Evolutionary conservation across 208 protist genomes (phyloP).

Genomic region (Spongospora subterranea): DNA sequence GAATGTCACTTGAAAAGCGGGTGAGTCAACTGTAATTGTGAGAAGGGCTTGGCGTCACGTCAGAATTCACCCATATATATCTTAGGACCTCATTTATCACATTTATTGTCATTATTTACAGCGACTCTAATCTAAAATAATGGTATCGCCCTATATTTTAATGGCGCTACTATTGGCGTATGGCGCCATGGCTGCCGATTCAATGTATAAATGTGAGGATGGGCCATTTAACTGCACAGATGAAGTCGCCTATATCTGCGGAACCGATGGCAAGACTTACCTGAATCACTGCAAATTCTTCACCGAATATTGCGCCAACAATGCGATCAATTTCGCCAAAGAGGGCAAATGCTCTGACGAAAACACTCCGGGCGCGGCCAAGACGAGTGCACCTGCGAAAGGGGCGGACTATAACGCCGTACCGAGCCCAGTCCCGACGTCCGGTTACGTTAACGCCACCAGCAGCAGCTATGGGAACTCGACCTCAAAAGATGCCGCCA

Average conservation of each 20-base stretch:
- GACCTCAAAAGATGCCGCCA: not conserved
- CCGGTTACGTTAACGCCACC: not conserved
- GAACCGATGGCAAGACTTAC: slow-evolving; percentile 12
- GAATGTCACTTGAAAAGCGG: too few relatives aligned
- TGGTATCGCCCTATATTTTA: too few relatives aligned
- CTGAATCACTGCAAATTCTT: slow-evolving; percentile 56
- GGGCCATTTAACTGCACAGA: slow-evolving; percentile 35
- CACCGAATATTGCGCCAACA: slow-evolving; percentile 35
- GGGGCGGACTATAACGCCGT: not conserved
- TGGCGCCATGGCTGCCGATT: not conserved
- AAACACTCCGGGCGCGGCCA: not conserved
- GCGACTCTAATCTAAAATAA: too few relatives aligned
- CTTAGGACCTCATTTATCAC: too few relatives aligned
- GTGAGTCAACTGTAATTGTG: too few relatives aligned
- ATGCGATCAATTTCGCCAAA: slow-evolving; percentile 12
- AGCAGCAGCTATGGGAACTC: not conserved
- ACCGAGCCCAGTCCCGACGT: not conserved
- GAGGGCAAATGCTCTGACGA: slow-evolving; percentile 30
- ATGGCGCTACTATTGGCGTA: not conserved
- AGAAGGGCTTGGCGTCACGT: too few relatives aligned
- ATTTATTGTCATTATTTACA: too few relatives aligned
- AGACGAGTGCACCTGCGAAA: not conserved
- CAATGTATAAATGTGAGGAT: slow-evolving; percentile 46
- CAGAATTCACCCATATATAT: too few relatives aligned
- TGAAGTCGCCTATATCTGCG: slow-evolving; percentile 39